A percentile compares a stretch with the other conserved stretches of the same genome.
phyloP scores from a whole-genome alignment of 2,329 filamentous ascomycete species.

The Tetracladium maxilliforme region DNA sequence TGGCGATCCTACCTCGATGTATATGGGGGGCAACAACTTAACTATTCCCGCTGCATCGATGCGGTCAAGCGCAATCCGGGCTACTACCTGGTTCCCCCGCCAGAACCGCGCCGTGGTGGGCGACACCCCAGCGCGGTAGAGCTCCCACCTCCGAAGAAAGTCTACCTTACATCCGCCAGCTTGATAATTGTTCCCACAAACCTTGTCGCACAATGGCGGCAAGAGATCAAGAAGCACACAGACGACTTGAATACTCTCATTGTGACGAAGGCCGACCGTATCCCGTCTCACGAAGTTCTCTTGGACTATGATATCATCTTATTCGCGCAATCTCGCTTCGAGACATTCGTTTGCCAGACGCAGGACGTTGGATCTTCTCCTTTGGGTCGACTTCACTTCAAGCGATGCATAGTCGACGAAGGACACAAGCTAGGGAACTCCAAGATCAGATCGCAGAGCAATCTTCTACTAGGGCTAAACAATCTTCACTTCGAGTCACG shows the following conservation, averaged over 20 bases:
- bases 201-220: constrained; percentile 68
- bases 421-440: constrained; percentile 71
- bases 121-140: constrained; percentile 20
- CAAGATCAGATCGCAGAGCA: constrained; percentile 36
- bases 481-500: constrained; percentile 50
- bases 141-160: constrained; percentile 27
- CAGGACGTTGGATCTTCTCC: constrained; percentile 39
- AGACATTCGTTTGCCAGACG: constrained; percentile 51
- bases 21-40: constrained; percentile 27
- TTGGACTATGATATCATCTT: constrained; percentile 61
- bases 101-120: constrained; percentile 20
- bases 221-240: constrained; percentile 70
- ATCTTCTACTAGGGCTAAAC: constrained; percentile 34
- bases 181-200: constrained; percentile 75
- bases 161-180: constrained; percentile 55
- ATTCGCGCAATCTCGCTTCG: constrained; percentile 61
- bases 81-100: constrained; percentile 38
- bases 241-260: constrained; percentile 48
- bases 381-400: constrained; percentile 62
- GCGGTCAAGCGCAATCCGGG: constrained; percentile 43
- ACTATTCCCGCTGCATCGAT: constrained; percentile 37
- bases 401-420: constrained; percentile 84
- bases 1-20: constrained; percentile 53
- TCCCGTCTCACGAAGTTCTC: constrained; percentile 45
- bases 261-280: constrained; percentile 32